A percentile compares a stretch with the other conserved stretches of the same genome.
phyloP scores from a whole-genome alignment of 192 early-diverging fungal genomes.

The Podila clonocystis region DNA sequence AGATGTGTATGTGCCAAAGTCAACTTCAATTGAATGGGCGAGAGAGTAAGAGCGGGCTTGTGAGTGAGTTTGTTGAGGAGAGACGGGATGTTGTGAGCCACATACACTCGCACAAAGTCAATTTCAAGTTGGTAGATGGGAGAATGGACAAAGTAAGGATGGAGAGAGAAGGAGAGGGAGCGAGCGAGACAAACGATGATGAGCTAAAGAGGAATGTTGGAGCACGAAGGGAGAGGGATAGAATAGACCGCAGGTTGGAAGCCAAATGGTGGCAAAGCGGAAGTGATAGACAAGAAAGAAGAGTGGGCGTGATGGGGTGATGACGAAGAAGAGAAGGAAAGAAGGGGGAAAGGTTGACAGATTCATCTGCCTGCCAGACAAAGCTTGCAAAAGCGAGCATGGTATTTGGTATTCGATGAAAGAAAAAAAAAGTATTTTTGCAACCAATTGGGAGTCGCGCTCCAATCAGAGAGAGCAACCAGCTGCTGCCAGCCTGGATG shows the following conservation, averaged over 20 bases:
- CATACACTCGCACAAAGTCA: too few relatives aligned
- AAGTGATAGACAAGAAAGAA: background rate
- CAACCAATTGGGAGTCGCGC: background rate
- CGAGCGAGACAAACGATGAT: conserved; percentile 5
- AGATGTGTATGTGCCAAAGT: too few relatives aligned
- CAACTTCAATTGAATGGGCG: background rate
- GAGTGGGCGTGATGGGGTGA: conserved; percentile 9
- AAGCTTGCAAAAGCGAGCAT: too few relatives aligned
- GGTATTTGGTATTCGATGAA: too few relatives aligned
- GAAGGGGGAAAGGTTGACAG: too few relatives aligned
- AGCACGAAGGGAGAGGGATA: background rate
- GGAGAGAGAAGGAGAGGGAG: background rate
- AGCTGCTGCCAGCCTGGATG: background rate
- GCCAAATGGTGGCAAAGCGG: conserved; percentile 2
- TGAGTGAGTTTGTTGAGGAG: background rate
- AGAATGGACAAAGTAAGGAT: background rate
- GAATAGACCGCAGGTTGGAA: background rate
- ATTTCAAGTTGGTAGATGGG: too few relatives aligned
- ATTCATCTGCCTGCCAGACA: too few relatives aligned
- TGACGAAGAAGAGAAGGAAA: background rate
- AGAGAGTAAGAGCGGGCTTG: background rate
- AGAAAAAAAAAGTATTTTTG: background rate
- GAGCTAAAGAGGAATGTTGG: background rate
- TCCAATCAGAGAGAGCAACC: background rate
- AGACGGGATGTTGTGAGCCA: too few relatives aligned